Base-by-base conservation (phyloP, 352 stramenopile genomes). In the Salisapilia sapeloensis region DNA sequence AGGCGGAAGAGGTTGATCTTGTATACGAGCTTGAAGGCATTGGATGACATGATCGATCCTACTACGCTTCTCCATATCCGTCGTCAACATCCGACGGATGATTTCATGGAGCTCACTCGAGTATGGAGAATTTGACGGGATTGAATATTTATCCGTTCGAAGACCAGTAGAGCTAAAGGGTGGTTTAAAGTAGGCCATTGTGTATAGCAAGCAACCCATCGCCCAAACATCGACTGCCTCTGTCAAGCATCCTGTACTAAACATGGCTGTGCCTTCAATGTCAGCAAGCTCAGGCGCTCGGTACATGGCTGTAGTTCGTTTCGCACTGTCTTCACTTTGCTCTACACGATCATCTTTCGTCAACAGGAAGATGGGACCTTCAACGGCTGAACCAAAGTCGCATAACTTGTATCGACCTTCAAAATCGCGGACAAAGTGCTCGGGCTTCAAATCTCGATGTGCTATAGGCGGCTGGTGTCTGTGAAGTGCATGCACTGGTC, bases 301-400 rank as follows among this genome's bases (percentile, higher is more conserved):
- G 46, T 97, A 99, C 86, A 97, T 97, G 38, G 94, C 92, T 0
- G 92, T 98, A 4, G 92, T 98, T 29, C 86, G 94, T 51, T 96
- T 97, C 48, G 90, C 60, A 33, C 98, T 91, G 17, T 94, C 62
- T 40, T 98, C 93, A 38, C 94, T 78, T 40, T 94, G 81, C n/a
- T 72, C 57, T 3, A 56, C 47, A 16, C 86, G 60, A 22, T 94
- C 82, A 32, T 80, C 56, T 24, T 90, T 86, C 29, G 75, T 95
- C 42, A 59, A 53, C 17, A 92, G 63, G 9, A 53, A 66, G 37
- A 84, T 61, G 1, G 67, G 47, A 11, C 72, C 64, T 34, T 92
- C 70, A 16, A 91, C 74, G 43, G 71, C 89, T 35, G 71, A 97
- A 29, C 87, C 92, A 60, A 97, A 98, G 60, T 97, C 87, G 40